Conservation (phyloP, 176 grass and related monocot species). For the Aegilops speltoides region DNA sequence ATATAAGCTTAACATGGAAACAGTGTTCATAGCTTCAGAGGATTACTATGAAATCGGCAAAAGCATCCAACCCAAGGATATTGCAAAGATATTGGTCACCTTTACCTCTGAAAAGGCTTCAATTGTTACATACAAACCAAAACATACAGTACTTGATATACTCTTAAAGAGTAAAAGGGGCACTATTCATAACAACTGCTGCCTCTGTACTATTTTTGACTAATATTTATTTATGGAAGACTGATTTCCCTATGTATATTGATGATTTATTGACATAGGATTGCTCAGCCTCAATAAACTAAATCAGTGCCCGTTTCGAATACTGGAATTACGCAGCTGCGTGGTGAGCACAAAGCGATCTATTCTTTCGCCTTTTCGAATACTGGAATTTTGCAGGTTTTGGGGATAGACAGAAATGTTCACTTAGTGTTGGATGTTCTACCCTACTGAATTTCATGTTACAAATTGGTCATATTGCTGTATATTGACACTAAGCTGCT, state of each 20-base stretch:
- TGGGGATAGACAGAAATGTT: not conserved
- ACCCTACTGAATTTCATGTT: not conserved
- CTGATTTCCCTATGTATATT: conserved; percentile 2
- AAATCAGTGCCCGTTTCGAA: not conserved
- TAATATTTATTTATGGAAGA: not conserved
- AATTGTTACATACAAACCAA: not conserved
- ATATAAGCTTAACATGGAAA: conserved; percentile 10
- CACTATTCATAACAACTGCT: not conserved
- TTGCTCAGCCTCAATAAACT: not conserved
- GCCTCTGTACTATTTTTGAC: too few species aligned
- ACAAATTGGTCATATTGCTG: not conserved
- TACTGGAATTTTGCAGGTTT: not conserved
- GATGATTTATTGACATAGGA: not conserved
- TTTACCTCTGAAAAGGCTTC: not conserved
- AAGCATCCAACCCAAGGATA: not conserved
- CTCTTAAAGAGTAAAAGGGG: not conserved
- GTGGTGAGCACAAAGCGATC: conserved; percentile 55
- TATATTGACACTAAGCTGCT: not conserved
- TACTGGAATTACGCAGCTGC: conserved; percentile 33
- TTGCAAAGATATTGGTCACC: not conserved
- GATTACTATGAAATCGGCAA: not conserved
- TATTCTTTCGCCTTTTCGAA: conserved; percentile 85
- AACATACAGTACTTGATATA: not conserved
- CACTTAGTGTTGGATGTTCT: not conserved
- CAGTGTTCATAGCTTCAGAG: not conserved